Evolutionary conservation across 768 basidiomycete species (phyloP), one percentile per base, ranked within the genome.

Genomic region (Collybiopsis luxurians): DNA sequence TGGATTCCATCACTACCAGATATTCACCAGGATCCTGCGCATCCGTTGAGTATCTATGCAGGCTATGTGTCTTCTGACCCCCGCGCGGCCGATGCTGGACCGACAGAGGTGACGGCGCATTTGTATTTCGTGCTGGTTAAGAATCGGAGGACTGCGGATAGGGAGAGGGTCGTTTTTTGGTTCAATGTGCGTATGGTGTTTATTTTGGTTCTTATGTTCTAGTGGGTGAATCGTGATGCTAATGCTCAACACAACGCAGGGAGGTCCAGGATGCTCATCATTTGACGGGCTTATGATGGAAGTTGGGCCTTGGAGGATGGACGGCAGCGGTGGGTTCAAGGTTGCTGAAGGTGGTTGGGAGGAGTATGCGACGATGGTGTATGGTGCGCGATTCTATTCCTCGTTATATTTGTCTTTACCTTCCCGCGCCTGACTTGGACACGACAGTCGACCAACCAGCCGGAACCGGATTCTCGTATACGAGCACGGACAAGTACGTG

Each of bases 281-380:
- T 98, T 98, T 67, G 96, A 98, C 64, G 96, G 96, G 2, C 79
- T 95, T 17, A 89, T 98, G 88, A 95, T 98, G 93, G 96, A 98
- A 64, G 79, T 95, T n/a, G 96, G 96, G 0, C 95, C 96, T 3
- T 96, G 93, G 84, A 82, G 82, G 61, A 73, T 87, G 71, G 89
- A 92, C 64, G 81, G 84, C 52, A 75, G 84, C 15, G 86, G 90
- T 55, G 82, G 87, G 3, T 80, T 95, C 59, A 82, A 81, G 63
- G 79, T 84, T 19, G 75, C 83, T 9, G 87, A 93, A 60, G 94
- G 95, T 26, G 95, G 95, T 9, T 98, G 96, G 96, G 95, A 98
- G 67, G 96, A 98, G 68, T 98, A 96, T 68, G 87, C 91, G 23
- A 95, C 90, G 31, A 85, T 98, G 75, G 86, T 98, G 56, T 98